phyloP scores from a whole-genome alignment of 1,284 basidiomycete genomes.

The Puccinia horiana region DNA sequence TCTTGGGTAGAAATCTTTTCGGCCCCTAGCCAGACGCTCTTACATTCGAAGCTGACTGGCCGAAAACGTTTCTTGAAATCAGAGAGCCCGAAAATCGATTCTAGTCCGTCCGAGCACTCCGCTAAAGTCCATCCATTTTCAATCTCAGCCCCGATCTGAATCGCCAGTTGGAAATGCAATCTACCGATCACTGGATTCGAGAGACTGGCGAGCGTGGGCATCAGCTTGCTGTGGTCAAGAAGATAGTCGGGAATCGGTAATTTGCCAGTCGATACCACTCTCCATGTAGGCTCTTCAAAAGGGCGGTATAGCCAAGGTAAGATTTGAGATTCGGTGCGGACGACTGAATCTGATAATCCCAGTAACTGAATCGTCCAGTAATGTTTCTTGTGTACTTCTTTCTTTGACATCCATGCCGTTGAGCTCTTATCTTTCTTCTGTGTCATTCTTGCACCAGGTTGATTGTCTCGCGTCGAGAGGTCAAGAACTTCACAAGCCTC shows the following conservation, averaged over 20 bases:
- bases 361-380: slow-evolving; percentile 41
- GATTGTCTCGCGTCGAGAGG: neutral
- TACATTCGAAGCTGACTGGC: neutral
- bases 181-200: slow-evolving; percentile 2
- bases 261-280: neutral
- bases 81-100: neutral
- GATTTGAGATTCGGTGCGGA: slow-evolving; percentile 38
- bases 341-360: slow-evolving; percentile 37
- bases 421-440: neutral
- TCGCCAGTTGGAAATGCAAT: slow-evolving; percentile 26
- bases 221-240: neutral
- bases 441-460: neutral
- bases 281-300: slow-evolving; percentile 16
- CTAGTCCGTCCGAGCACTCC: neutral
- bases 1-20: slow-evolving; percentile 34
- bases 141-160: slow-evolving; percentile 31
- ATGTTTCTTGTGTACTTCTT: slow-evolving; percentile 34
- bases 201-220: slow-evolving; percentile 28
- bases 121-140: slow-evolving; percentile 26
- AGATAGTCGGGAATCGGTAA: slow-evolving; percentile 13
- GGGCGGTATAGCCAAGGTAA: neutral
- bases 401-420: slow-evolving; percentile 26
- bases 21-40: slow-evolving; percentile 34
- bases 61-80: neutral
- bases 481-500: slow-evolving; percentile 25